Percentiles rank a stretch among this genome's conserved stretches.
phyloP scores from a whole-genome alignment of 352 stramenopile species.

The Globisporangium parvum region DNA sequence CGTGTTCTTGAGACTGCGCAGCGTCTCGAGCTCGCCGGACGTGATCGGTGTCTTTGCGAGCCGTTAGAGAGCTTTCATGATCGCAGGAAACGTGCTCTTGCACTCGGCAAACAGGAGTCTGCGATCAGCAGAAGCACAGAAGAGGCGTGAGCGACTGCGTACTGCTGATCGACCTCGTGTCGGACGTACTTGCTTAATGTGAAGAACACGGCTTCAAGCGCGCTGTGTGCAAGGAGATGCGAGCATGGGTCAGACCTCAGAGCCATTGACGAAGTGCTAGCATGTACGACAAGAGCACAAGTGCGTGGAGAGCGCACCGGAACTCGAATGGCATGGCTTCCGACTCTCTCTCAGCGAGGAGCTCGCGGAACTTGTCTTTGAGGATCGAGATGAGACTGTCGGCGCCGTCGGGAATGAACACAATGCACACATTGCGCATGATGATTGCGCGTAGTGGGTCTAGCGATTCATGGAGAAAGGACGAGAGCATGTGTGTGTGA shows the following conservation, averaged over 20 bases:
- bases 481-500: too few species aligned
- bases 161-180: too few species aligned
- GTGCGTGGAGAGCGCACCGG: slow-evolving; percentile 14
- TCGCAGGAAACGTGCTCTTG: slow-evolving; percentile 7
- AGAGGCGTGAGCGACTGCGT: too few species aligned
- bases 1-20: slow-evolving; percentile 26
- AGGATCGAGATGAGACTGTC: slow-evolving; percentile 38
- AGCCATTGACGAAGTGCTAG: too few species aligned
- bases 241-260: too few species aligned
- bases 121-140: too few species aligned
- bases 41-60: slow-evolving; percentile 16
- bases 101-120: slow-evolving; percentile 11
- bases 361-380: slow-evolving; percentile 34
- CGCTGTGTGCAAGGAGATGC: too few species aligned
- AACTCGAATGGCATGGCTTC: slow-evolving; percentile 31
- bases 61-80: slow-evolving; percentile 14
- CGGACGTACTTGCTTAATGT: too few species aligned
- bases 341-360: slow-evolving; percentile 7
- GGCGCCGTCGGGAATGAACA: slow-evolving; percentile 39
- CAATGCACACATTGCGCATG: slow-evolving; percentile 28
- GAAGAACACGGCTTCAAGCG: too few species aligned
- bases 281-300: too few species aligned
- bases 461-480: too few species aligned
- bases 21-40: slow-evolving; percentile 17
- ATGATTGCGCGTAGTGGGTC: slow-evolving; percentile 44